These are phyloP conservation scores for Lathyrus sativus DNA, from an alignment of 306 rosid genomes.

Conservation along the genomic window DNA sequence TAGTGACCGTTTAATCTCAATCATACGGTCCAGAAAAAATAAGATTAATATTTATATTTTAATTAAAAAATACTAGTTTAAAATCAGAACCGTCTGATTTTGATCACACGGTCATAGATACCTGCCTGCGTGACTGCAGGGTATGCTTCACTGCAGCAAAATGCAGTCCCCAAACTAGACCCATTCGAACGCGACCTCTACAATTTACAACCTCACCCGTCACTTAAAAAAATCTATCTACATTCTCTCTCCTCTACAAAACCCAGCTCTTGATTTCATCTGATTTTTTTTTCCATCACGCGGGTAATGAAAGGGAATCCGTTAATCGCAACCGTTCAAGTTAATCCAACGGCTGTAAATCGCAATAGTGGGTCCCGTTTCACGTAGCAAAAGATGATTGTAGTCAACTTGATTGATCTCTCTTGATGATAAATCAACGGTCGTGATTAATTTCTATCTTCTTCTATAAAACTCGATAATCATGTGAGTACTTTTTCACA, in stretches of 20 bases:
- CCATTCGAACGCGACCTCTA: slow-evolving; percentile 24
- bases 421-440: slow-evolving; percentile 34
- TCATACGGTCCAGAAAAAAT: too few relatives aligned
- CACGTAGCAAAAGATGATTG: slow-evolving; percentile 26
- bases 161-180: slow-evolving; percentile 12
- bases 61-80: too few relatives aligned
- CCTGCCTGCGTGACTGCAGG: too few relatives aligned
- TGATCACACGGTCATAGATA: too few relatives aligned
- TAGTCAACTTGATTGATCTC: not conserved
- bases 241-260: slow-evolving; percentile 4
- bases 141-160: too few relatives aligned
- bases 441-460: slow-evolving; percentile 31
- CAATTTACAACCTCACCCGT: slow-evolving; percentile 31
- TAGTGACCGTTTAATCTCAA: too few relatives aligned
- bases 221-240: slow-evolving; percentile 28
- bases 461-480: slow-evolving; percentile 20
- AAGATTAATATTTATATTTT: too few relatives aligned
- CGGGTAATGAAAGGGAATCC: too few relatives aligned
- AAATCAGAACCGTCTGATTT: too few relatives aligned
- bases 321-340: too few relatives aligned
- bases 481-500: not conserved
- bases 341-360: slow-evolving; percentile 29
- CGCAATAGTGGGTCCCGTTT: slow-evolving; percentile 30
- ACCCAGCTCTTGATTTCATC: slow-evolving; percentile 9
- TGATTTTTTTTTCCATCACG: not conserved